Percentiles rank a stretch among this genome's conserved stretches.
Conservation (phyloP, 352 stramenopile species). For the Globisporangium parvum region DNA sequence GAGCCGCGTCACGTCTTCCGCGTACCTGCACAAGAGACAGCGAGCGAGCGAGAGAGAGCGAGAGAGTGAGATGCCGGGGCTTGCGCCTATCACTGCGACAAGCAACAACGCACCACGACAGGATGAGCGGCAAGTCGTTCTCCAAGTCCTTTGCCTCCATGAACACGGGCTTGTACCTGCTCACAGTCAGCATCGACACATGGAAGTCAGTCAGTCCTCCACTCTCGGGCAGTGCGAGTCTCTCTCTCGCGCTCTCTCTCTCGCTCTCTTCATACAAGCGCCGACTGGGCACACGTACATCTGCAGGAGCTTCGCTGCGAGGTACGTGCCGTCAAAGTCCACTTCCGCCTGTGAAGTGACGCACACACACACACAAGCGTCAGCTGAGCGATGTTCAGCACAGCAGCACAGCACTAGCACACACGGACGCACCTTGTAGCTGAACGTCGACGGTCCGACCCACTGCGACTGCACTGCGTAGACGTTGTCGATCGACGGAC, state of each 20-base stretch:
- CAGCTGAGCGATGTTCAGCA: not conserved
- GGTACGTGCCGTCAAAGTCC: conserved; percentile 98
- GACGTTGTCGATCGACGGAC: conserved; percentile 92
- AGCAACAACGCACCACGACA: conserved; percentile 79
- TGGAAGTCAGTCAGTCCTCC: not conserved
- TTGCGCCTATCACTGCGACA: not conserved
- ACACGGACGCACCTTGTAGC: conserved; percentile 87
- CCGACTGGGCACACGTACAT: conserved; percentile 38
- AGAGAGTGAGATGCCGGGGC: too few relatives aligned
- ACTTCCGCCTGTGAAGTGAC: conserved; percentile 88
- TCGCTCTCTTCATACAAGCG: too few relatives aligned
- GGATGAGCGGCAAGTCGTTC: conserved; percentile 90
- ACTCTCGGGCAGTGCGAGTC: not conserved
- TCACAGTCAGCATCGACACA: not conserved
- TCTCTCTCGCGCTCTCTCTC: too few relatives aligned
- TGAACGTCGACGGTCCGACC: conserved; percentile 97
- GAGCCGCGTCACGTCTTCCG: conserved; percentile 94
- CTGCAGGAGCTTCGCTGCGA: conserved; percentile 92
- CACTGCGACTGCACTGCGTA: conserved; percentile 96
- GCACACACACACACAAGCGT: not conserved
- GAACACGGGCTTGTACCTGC: conserved; percentile 91
- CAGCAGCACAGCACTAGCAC: not conserved
- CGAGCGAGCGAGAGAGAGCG: not conserved
- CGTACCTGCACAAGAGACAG: conserved; percentile 33
- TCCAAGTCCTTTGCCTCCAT: conserved; percentile 87